These are phyloP conservation scores for Alternaria sp. DNA, from an alignment of 2,329 filamentous ascomycete genomes.

Conservation along the genomic window DNA sequence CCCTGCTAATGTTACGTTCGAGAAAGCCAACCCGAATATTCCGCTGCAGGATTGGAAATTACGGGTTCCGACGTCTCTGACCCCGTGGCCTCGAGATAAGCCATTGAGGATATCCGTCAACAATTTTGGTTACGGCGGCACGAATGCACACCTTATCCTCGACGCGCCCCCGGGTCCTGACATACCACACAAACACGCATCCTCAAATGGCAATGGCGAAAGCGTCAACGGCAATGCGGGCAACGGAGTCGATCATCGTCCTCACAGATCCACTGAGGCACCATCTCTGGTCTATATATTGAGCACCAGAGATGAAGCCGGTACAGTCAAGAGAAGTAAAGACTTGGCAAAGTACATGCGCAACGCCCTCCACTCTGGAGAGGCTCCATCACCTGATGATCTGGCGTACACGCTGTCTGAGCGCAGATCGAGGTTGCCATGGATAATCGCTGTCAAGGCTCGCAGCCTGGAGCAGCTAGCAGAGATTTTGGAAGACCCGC, in stretches of 20 bases:
- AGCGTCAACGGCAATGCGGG: not conserved
- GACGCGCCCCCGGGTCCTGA: slow-evolving; percentile 17
- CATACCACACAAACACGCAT: slow-evolving; percentile 6
- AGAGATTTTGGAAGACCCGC: not conserved
- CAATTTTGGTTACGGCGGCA: slow-evolving; percentile 29
- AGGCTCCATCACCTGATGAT: slow-evolving; percentile 7
- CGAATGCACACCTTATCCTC: slow-evolving; percentile 37
- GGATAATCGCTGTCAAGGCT: not conserved
- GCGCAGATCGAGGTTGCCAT: slow-evolving; percentile 12
- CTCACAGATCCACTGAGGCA: not conserved
- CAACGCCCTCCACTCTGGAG: not conserved
- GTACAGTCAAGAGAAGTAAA: not conserved
- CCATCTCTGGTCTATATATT: not conserved
- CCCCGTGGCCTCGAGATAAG: slow-evolving; percentile 16
- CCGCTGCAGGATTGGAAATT: not conserved
- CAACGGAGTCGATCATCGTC: not conserved
- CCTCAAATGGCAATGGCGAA: not conserved
- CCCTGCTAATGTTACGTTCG: slow-evolving; percentile 7
- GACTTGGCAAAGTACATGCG: slow-evolving; percentile 7
- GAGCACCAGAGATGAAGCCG: slow-evolving; percentile 5
- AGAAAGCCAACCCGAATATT: slow-evolving; percentile 11
- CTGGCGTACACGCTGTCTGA: slow-evolving; percentile 21
- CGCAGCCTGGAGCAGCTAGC: not conserved
- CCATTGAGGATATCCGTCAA: slow-evolving; percentile 17
- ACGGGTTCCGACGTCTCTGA: slow-evolving; percentile 9